Evolutionary conservation across 1,284 basidiomycete genomes (phyloP).

Genomic region (Dichomitus squalens): DNA sequence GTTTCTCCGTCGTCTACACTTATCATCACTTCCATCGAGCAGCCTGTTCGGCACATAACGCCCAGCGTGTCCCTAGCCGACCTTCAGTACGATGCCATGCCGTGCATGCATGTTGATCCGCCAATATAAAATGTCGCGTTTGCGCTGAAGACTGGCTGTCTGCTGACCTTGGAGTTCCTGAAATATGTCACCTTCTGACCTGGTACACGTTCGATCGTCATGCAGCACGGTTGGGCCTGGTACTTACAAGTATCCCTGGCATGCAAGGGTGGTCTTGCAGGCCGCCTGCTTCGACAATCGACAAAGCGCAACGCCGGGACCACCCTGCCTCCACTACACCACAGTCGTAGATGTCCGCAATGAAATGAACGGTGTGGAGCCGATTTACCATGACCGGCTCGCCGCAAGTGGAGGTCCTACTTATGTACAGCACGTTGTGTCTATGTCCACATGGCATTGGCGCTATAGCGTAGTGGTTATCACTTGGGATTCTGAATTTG

Average conservation of each 20-base stretch:
- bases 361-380: no score
- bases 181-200: no score
- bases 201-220: no score
- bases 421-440: background rate
- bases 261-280: no score
- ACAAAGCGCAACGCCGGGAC: no score
- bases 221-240: no score
- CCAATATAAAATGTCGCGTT: background rate
- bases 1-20: background rate
- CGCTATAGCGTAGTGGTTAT: slow-evolving; percentile 22
- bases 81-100: background rate
- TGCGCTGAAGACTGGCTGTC: background rate
- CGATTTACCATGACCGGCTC: background rate
- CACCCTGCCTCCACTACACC: no score
- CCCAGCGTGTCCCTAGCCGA: background rate
- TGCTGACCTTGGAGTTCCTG: background rate
- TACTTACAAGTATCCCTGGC: no score
- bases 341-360: no score
- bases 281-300: no score
- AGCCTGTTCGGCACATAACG: background rate
- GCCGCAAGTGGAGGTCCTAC: background rate
- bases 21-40: slow-evolving; percentile 1
- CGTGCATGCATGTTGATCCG: background rate
- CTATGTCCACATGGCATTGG: no score
- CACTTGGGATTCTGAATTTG: no score